Percentiles rank a stretch among this genome's conserved stretches.
phyloP scores from a whole-genome alignment of 805 yeast genomes.

The Schizosaccharomyces octosporus region DNA sequence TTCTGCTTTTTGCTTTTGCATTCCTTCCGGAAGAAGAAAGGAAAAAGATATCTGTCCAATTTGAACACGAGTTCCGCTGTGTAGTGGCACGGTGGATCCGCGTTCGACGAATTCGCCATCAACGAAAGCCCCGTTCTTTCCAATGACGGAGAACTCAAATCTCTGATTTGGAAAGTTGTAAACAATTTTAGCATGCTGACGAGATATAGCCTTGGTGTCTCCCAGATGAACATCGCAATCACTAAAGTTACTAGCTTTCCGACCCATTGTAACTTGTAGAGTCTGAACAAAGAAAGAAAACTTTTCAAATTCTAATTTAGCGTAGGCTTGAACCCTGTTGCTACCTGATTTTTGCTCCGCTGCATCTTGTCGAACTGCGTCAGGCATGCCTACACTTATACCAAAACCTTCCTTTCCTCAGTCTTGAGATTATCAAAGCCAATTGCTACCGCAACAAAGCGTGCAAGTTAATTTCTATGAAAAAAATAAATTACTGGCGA shows the following conservation, averaged over 20 bases:
- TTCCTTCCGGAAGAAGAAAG: constrained; percentile 48
- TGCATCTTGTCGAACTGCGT: background rate
- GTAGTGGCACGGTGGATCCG: constrained; percentile 73
- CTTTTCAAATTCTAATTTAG: constrained; percentile 58
- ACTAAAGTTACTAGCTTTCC: constrained; percentile 15
- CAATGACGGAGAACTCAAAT: constrained; percentile 74
- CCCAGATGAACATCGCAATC: constrained; percentile 70
- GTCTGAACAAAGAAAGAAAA: constrained; percentile 93
- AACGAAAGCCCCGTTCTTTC: constrained; percentile 91
- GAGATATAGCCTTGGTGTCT: constrained; percentile 71
- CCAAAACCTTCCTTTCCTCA: background rate
- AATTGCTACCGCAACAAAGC: background rate
- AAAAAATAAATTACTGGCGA: background rate
- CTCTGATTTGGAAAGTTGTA: constrained; percentile 91
- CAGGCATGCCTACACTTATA: background rate
- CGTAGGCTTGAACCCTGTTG: constrained; percentile 15
- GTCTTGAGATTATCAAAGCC: background rate
- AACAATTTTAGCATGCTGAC: constrained; percentile 86
- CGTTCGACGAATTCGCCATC: constrained; percentile 73
- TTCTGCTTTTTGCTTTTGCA: background rate
- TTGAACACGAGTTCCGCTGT: constrained; percentile 38
- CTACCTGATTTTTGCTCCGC: background rate
- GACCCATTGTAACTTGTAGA: constrained; percentile 75
- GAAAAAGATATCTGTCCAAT: constrained; percentile 79
- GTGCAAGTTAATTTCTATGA: background rate